phyloP scores from a whole-genome alignment of 495 filamentous ascomycete species.

The Emericellopsis terricola region DNA sequence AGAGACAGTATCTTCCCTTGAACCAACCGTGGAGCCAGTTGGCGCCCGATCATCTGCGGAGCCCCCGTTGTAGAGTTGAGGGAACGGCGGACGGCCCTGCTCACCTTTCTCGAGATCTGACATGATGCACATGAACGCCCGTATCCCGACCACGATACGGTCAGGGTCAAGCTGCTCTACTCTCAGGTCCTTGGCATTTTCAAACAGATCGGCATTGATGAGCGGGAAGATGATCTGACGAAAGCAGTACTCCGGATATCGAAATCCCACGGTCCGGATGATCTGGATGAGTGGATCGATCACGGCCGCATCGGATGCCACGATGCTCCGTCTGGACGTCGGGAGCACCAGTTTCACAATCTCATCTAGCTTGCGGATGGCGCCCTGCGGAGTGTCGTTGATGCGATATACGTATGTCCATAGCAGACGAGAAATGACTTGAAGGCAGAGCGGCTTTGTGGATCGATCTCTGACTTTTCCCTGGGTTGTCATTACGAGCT shows the following conservation, averaged over 20 bases:
- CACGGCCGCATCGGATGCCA: conserved; percentile 62
- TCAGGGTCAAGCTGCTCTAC: conserved; percentile 92
- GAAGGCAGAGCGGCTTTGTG: conserved; percentile 62
- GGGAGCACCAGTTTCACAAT: conserved; percentile 68
- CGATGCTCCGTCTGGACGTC: conserved; percentile 51
- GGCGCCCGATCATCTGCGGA: conserved; percentile 8
- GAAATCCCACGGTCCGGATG: conserved; percentile 87
- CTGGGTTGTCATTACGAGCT: conserved; percentile 56
- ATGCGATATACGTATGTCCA: conserved; percentile 91
- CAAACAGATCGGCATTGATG: conserved; percentile 80
- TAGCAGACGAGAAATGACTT: conserved; percentile 78
- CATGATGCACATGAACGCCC: conserved; percentile 83
- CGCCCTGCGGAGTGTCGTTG: conserved; percentile 45
- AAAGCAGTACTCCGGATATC: conserved; percentile 85
- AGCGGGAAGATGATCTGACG: conserved; percentile 81
- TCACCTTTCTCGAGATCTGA: conserved; percentile 81
- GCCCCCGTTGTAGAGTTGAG: conserved; percentile 29
- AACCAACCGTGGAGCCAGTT: conserved; percentile 10
- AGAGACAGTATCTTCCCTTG: conserved; percentile 41
- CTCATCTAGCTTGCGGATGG: conserved; percentile 70
- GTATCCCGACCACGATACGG: conserved; percentile 88
- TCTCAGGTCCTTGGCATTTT: conserved; percentile 57
- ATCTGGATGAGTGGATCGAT: conserved; percentile 83
- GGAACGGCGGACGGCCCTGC: conserved; percentile 65
- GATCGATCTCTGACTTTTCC: conserved; percentile 66